Evolutionary conservation across 2,329 filamentous ascomycete species (phyloP).

Genomic region (Fonsecaea multimorphosa): DNA sequence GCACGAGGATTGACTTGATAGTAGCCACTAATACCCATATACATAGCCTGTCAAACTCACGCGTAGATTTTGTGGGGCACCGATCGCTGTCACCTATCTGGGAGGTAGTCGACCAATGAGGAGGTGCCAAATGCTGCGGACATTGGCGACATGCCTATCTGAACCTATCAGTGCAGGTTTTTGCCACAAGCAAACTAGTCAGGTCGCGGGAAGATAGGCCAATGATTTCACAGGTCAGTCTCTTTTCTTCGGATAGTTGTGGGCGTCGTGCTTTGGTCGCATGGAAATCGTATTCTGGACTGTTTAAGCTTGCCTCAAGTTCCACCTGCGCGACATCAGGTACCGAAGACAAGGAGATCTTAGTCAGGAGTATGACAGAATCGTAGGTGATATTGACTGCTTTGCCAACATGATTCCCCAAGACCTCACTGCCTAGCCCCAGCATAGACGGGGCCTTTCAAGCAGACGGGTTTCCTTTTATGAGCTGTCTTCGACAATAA

Average conservation of each 20-base stretch:
- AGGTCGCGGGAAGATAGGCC: neutral
- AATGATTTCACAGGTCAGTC: neutral
- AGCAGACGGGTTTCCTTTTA: neutral
- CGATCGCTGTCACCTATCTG: constrained; percentile 11
- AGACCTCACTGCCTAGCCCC: neutral
- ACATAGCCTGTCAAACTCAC: neutral
- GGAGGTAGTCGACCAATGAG: constrained; percentile 8
- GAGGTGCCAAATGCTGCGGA: neutral
- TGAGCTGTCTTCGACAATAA: neutral
- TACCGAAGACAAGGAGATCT: neutral
- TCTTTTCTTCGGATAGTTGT: neutral
- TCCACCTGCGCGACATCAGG: neutral
- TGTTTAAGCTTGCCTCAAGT: neutral
- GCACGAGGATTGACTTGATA: neutral
- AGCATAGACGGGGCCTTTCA: neutral
- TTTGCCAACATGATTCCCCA: neutral
- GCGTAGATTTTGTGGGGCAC: neutral
- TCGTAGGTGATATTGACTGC: neutral
- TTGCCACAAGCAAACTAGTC: neutral
- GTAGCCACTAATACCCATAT: neutral
- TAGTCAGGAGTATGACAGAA: neutral
- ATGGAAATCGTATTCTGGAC: neutral
- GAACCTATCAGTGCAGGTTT: constrained; percentile 11
- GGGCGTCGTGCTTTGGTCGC: neutral
- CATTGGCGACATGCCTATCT: constrained; percentile 18